These are phyloP conservation scores for Debaryomyces udenii DNA, from an alignment of 1,139 yeast genomes.

Conservation along the genomic window DNA sequence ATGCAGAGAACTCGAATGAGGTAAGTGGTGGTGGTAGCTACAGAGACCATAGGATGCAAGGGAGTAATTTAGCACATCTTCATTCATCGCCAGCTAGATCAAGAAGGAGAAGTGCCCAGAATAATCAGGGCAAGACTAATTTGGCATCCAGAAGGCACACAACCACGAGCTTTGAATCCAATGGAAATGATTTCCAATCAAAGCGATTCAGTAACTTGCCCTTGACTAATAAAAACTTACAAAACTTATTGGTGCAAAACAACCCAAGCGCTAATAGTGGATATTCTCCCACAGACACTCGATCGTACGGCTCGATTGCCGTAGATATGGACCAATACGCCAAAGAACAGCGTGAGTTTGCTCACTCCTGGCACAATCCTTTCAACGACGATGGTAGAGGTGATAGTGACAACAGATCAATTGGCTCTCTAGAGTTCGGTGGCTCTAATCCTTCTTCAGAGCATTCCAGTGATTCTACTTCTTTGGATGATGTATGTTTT, in stretches of 20 bases:
- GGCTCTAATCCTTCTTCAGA: slow-evolving; percentile 74
- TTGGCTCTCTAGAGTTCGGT: slow-evolving; percentile 46
- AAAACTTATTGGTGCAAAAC: slow-evolving; percentile 23
- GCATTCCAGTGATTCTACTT: slow-evolving; percentile 68
- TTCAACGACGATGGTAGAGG: slow-evolving; percentile 17
- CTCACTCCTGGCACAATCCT: slow-evolving; percentile 23
- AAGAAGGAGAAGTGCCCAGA: slow-evolving; percentile 25
- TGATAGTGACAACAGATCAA: slow-evolving; percentile 25
- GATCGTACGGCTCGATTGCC: slow-evolving; percentile 29
- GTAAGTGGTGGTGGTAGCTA: slow-evolving; percentile 24
- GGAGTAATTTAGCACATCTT: slow-evolving; percentile 29
- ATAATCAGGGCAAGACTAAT: neutral
- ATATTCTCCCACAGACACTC: slow-evolving; percentile 16
- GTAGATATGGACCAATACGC: slow-evolving; percentile 46
- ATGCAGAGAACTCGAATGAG: neutral
- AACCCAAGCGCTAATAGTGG: slow-evolving; percentile 13
- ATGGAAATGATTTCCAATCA: slow-evolving; percentile 8
- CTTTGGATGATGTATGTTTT: slow-evolving; percentile 87
- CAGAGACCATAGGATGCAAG: slow-evolving; percentile 38
- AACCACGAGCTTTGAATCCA: slow-evolving; percentile 9
- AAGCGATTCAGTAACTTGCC: slow-evolving; percentile 26
- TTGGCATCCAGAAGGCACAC: slow-evolving; percentile 9
- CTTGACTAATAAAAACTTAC: slow-evolving; percentile 42
- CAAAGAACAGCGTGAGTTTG: slow-evolving; percentile 36
- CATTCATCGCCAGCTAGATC: slow-evolving; percentile 39